Evolutionary conservation across 2,329 filamentous ascomycete genomes (phyloP).

Genomic region (Aspergillus floridensis): DNA sequence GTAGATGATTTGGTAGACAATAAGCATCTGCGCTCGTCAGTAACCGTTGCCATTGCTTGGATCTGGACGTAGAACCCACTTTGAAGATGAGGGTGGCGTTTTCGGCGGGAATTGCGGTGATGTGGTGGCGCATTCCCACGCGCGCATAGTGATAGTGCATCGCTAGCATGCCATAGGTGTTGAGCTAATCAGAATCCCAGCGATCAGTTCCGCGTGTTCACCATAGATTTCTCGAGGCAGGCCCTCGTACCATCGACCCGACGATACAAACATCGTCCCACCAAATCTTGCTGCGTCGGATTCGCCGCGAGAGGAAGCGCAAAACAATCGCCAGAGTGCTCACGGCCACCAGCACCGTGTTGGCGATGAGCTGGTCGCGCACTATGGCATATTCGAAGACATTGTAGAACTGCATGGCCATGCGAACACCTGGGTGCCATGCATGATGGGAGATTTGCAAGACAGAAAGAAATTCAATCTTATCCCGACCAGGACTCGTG

Average conservation of each 20-base stretch:
- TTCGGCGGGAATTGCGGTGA: conserved; percentile 4
- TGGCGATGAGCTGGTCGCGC: conserved; percentile 21
- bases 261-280: conserved; percentile 33
- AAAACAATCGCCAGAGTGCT: conserved; percentile 27
- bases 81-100: conserved; percentile 8
- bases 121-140: conserved; percentile 18
- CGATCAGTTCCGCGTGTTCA: not conserved
- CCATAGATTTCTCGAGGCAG: no score
- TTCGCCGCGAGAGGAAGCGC: conserved; percentile 28
- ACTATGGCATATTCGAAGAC: conserved; percentile 16
- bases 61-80: not conserved
- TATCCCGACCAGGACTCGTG: not conserved
- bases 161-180: conserved; percentile 22
- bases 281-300: conserved; percentile 27
- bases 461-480: no score
- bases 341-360: conserved; percentile 25
- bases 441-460: not conserved
- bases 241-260: conserved; percentile 6
- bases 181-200: not conserved
- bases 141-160: conserved; percentile 21
- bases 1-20: conserved; percentile 27
- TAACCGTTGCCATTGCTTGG: not conserved
- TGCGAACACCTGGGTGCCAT: not conserved
- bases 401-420: conserved; percentile 13
- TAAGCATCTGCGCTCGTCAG: conserved; percentile 14